Percentiles rank a stretch among this genome's conserved stretches.
phyloP scores from a whole-genome alignment of 305 asterid species.

The Plantago rigida region DNA sequence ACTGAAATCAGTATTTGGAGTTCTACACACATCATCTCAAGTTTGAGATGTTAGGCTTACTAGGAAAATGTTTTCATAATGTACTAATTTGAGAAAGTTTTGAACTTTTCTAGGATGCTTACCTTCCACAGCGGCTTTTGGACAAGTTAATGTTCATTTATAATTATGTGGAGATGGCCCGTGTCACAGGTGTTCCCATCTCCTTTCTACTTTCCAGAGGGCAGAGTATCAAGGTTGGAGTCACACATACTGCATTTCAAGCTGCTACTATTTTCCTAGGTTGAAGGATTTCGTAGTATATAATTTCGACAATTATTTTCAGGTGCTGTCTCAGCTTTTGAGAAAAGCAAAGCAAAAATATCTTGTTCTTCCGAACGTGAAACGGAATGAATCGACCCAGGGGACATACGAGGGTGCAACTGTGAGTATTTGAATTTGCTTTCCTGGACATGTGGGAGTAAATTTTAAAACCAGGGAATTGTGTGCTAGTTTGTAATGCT shows the following conservation, averaged over 20 bases:
- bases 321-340: conserved; percentile 96
- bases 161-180: conserved; percentile 99
- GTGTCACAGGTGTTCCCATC: conserved; percentile 99
- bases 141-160: conserved; percentile 90
- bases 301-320: conserved; percentile 29
- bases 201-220: conserved; percentile 94
- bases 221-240: conserved; percentile 85
- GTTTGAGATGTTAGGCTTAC: conserved; percentile 8
- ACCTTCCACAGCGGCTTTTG: conserved; percentile 97
- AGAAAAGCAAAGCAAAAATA: conserved; percentile 82
- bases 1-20: conserved; percentile 8
- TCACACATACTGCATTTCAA: conserved; percentile 23
- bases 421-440: conserved; percentile 43
- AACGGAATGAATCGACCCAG: conserved; percentile 89
- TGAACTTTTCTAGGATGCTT: conserved; percentile 63
- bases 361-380: conserved; percentile 82
- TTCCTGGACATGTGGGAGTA: conserved; percentile 19
- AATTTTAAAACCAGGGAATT: no score
- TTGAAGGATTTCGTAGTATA: conserved; percentile 23
- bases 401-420: conserved; percentile 98
- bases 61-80: conserved; percentile 16
- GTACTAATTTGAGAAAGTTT: conserved; percentile 24
- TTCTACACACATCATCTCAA: not conserved
- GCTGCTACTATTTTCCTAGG: conserved; percentile 5
- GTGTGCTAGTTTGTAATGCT: no score